phyloP scores from a whole-genome alignment of 2,329 filamentous ascomycete genomes.

The Chlorencoelia australis region DNA sequence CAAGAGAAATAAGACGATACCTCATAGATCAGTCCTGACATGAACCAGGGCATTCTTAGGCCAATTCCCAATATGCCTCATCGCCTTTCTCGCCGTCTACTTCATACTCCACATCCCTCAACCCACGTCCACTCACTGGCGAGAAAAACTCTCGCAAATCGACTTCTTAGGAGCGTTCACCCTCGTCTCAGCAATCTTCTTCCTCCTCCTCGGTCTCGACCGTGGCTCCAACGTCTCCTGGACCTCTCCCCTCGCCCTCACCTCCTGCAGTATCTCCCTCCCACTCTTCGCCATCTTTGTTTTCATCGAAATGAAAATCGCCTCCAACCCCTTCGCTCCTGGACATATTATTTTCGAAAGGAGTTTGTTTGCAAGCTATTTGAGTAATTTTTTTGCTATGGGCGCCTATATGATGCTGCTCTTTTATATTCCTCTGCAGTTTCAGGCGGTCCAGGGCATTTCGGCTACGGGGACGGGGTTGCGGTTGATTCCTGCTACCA shows the following conservation, averaged over 20 bases:
- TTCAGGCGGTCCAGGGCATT: conserved; percentile 59
- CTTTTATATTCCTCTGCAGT: conserved; percentile 63
- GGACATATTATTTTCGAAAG: conserved; percentile 61
- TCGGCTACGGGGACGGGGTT: conserved; percentile 55
- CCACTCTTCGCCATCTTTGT: conserved; percentile 57
- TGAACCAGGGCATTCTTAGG: conserved; percentile 56
- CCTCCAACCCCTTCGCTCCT: conserved; percentile 63
- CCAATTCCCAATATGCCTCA: conserved; percentile 57
- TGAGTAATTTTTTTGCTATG: conserved; percentile 63
- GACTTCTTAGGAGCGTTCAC: conserved; percentile 64
- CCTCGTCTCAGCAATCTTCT: conserved; percentile 3
- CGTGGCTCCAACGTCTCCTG: conserved; percentile 64
- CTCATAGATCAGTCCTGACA: too few relatives aligned
- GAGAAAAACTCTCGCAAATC: conserved; percentile 53
- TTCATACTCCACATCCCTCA: conserved; percentile 51
- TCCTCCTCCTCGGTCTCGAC: conserved; percentile 50
- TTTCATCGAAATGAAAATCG: conserved; percentile 56
- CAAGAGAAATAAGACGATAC: too few relatives aligned
- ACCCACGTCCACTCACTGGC: conserved; percentile 48
- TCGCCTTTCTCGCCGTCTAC: conserved; percentile 54
- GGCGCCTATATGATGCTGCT: conserved; percentile 43
- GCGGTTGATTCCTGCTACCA: conserved; percentile 55
- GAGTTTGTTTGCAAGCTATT: conserved; percentile 55
- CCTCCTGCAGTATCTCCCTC: conserved; percentile 44
- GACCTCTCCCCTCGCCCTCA: conserved; percentile 46